These are phyloP conservation scores for Botrytis hyacinthi DNA, from an alignment of 2,329 filamentous ascomycete species.

Conservation along the genomic window DNA sequence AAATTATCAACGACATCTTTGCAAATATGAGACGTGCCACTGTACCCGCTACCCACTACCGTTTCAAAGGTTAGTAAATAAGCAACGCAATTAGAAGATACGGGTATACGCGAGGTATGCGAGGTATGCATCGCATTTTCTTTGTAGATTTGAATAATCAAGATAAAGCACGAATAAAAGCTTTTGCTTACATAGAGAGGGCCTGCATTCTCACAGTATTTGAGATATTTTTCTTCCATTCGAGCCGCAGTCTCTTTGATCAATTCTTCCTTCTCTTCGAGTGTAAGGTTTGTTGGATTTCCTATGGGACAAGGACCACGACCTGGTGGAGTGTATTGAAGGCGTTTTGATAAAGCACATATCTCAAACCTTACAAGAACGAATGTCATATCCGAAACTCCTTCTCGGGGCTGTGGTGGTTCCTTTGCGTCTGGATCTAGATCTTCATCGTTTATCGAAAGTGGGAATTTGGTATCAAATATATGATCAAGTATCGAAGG, in stretches of 20 bases:
- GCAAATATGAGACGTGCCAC: constrained; percentile 42
- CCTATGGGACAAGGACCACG: constrained; percentile 16
- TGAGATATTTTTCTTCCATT: constrained; percentile 38
- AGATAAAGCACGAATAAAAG: neutral
- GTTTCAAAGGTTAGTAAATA: neutral
- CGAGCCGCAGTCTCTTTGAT: constrained; percentile 35
- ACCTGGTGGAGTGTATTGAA: constrained; percentile 34
- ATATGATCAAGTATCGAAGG: constrained; percentile 55
- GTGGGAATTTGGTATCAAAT: constrained; percentile 56
- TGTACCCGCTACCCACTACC: constrained; percentile 48
- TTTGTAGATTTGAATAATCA: neutral
- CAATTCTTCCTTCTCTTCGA: constrained; percentile 38
- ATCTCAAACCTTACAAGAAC: constrained; percentile 41
- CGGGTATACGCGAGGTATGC: neutral
- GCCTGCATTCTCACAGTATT: constrained; percentile 42
- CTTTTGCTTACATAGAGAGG: constrained; percentile 41
- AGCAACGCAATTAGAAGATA: neutral
- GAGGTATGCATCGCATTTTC: neutral
- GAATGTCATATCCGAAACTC: constrained; percentile 43
- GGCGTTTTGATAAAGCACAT: constrained; percentile 30
- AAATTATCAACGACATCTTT: constrained; percentile 43
- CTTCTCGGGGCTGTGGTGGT: constrained; percentile 30
- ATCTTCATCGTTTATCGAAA: constrained; percentile 51
- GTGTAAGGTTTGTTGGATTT: constrained; percentile 22
- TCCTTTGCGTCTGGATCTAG: constrained; percentile 41